These are phyloP conservation scores for Gossypium bickii DNA, from an alignment of 345 rosid genomes.

Conservation along the genomic window DNA sequence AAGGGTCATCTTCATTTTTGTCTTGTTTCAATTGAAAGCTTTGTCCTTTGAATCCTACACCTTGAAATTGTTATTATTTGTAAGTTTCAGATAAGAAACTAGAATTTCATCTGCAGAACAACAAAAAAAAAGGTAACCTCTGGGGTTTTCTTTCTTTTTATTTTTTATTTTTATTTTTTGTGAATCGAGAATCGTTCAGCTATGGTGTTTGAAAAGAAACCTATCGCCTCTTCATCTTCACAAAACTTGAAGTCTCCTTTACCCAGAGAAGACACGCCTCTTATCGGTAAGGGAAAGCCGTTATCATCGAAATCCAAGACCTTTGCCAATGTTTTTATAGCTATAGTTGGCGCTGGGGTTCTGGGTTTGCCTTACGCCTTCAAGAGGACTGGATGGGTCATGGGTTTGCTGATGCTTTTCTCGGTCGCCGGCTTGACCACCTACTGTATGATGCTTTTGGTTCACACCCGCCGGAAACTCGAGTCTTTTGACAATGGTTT, in stretches of 20 bases:
- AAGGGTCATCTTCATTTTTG: not conserved
- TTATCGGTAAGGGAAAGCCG: constrained; percentile 37
- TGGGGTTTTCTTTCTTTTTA: not conserved
- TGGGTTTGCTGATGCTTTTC: constrained; percentile 59
- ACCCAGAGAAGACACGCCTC: constrained; percentile 64
- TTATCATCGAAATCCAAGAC: constrained; percentile 68
- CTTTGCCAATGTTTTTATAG: constrained; percentile 84
- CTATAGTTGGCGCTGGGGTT: constrained; percentile 86
- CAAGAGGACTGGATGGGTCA: constrained; percentile 84
- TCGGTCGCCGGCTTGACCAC: constrained; percentile 53
- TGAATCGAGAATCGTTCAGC: constrained; percentile 9
- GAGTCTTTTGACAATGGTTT: constrained; percentile 35
- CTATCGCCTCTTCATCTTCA: constrained; percentile 42
- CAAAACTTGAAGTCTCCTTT: constrained; percentile 23
- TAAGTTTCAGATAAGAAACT: not conserved
- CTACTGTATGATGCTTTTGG: constrained; percentile 79
- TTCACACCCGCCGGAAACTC: constrained; percentile 72
- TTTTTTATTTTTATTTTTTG: not conserved
- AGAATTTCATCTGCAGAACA: not conserved
- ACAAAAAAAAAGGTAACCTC: not conserved
- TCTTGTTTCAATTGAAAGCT: not conserved
- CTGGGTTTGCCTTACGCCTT: constrained; percentile 85
- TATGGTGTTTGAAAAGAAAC: constrained; percentile 43
- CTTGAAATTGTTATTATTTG: not conserved
- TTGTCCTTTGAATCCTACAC: not conserved